A percentile compares a stretch with the other conserved stretches of the same genome.
Conservation (phyloP, 2,329 filamentous ascomycete species). For the Balansia obtecta region DNA sequence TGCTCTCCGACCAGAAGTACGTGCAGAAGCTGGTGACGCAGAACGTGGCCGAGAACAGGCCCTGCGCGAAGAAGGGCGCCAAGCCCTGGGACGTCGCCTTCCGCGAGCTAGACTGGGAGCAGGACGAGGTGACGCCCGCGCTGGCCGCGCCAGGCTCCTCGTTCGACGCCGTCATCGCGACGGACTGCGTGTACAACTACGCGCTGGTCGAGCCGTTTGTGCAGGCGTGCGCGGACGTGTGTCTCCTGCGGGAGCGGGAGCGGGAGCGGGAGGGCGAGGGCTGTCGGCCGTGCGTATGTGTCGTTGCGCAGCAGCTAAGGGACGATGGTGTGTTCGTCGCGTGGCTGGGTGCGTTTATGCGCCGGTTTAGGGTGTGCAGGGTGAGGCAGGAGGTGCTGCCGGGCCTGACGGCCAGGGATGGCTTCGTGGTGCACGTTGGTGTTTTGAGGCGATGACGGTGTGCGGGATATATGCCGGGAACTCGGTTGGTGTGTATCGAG, state of each 20-base stretch:
- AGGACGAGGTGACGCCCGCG: conserved; percentile 35
- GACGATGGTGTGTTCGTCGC: conserved; percentile 72
- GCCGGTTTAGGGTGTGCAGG: conserved; percentile 62
- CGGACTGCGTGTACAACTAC: conserved; percentile 94
- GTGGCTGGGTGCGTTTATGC: conserved; percentile 61
- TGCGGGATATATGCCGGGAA: too few relatives aligned
- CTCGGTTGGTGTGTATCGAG: too few relatives aligned
- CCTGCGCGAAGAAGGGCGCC: neutral
- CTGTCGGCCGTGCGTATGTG: conserved; percentile 48
- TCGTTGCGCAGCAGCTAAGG: conserved; percentile 83
- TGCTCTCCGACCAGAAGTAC: conserved; percentile 82
- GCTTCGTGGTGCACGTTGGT: conserved; percentile 75
- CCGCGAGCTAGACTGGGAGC: conserved; percentile 72
- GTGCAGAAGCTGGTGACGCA: conserved; percentile 62
- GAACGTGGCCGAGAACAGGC: conserved; percentile 57
- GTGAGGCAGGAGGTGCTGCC: conserved; percentile 50
- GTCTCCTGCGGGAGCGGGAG: conserved; percentile 37
- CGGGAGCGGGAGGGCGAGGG: neutral
- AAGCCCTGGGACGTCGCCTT: conserved; percentile 32
- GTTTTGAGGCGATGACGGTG: conserved; percentile 32
- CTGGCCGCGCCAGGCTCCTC: conserved; percentile 27
- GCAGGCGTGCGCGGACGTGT: conserved; percentile 67
- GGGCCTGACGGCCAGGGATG: conserved; percentile 49
- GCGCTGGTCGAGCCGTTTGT: conserved; percentile 70
- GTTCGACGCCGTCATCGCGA: conserved; percentile 68